phyloP scores from a whole-genome alignment of 208 protist genomes.

The Polymyxa betae region DNA sequence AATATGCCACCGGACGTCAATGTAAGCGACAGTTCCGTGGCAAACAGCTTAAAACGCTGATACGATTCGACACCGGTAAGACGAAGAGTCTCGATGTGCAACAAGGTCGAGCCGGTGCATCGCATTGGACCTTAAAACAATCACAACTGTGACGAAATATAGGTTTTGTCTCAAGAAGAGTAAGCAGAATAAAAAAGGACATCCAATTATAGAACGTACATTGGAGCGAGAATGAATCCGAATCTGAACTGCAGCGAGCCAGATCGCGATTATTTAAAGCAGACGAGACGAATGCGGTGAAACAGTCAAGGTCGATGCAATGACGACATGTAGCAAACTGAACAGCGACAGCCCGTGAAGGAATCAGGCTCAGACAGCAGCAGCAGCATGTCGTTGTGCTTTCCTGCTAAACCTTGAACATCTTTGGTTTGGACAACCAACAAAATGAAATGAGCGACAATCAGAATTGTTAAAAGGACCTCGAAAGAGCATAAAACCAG shows the following conservation, averaged over 20 bases:
- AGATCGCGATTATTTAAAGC: conserved; percentile 19
- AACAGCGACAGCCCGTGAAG: not conserved
- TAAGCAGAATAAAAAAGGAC: not conserved
- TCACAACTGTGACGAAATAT: too few relatives aligned
- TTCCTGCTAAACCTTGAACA: conserved; percentile 22
- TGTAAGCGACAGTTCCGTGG: conserved; percentile 31
- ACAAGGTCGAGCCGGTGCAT: not conserved
- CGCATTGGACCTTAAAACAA: conserved; percentile 13
- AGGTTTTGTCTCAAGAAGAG: too few relatives aligned
- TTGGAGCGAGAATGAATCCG: not conserved
- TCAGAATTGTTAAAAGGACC: not conserved
- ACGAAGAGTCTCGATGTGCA: conserved; percentile 10
- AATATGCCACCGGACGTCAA: not conserved
- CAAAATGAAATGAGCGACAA: not conserved
- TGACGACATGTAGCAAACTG: not conserved
- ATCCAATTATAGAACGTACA: not conserved
- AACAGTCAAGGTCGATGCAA: conserved; percentile 8
- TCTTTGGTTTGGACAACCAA: too few relatives aligned
- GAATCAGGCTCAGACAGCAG: not conserved
- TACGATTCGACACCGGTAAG: not conserved
- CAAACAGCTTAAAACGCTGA: conserved; percentile 46
- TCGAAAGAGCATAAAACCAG: not conserved
- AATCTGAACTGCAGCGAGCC: not conserved
- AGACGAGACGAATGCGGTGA: not conserved
- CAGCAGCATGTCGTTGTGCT: not conserved